phyloP scores from a whole-genome alignment of 2,329 filamentous ascomycete species.

The Botrytis paeoniae region DNA sequence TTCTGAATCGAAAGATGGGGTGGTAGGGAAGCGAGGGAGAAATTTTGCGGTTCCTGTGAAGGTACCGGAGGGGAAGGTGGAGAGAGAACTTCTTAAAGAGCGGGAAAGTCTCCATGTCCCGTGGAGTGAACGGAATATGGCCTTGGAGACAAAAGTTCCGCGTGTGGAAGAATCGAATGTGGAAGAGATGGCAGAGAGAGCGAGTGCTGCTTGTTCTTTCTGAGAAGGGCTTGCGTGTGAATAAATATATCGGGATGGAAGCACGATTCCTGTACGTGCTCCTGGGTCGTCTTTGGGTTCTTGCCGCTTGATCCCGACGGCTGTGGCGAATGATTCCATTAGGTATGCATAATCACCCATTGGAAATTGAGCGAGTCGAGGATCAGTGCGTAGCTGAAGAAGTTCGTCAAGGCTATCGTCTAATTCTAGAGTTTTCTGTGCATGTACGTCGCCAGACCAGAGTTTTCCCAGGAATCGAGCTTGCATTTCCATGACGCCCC shows the following conservation, averaged over 20 bases:
- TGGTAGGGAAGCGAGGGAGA: constrained; percentile 57
- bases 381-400: constrained; percentile 33
- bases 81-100: constrained; percentile 51
- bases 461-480: constrained; percentile 62
- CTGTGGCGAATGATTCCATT: constrained; percentile 65
- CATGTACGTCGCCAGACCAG: constrained; percentile 47
- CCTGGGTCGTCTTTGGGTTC: constrained; percentile 37
- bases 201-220: constrained; percentile 41
- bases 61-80: constrained; percentile 60
- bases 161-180: constrained; percentile 30
- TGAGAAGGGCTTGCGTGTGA: constrained; percentile 42
- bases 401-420: constrained; percentile 33
- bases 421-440: constrained; percentile 29
- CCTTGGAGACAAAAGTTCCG: constrained; percentile 56
- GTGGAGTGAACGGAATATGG: constrained; percentile 68
- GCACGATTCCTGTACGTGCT: constrained; percentile 43
- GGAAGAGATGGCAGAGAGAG: constrained; percentile 37
- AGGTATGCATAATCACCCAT: constrained; percentile 79
- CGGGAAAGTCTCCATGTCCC: constrained; percentile 66
- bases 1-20: constrained; percentile 43
- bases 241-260: constrained; percentile 46
- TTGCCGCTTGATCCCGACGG: constrained; percentile 50
- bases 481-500: constrained; percentile 87
- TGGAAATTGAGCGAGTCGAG: constrained; percentile 64
- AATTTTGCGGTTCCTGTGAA: constrained; percentile 66